These are phyloP conservation scores for Botrytis deweyae DNA, from an alignment of 2,329 filamentous ascomycete genomes.

Conservation along the genomic window DNA sequence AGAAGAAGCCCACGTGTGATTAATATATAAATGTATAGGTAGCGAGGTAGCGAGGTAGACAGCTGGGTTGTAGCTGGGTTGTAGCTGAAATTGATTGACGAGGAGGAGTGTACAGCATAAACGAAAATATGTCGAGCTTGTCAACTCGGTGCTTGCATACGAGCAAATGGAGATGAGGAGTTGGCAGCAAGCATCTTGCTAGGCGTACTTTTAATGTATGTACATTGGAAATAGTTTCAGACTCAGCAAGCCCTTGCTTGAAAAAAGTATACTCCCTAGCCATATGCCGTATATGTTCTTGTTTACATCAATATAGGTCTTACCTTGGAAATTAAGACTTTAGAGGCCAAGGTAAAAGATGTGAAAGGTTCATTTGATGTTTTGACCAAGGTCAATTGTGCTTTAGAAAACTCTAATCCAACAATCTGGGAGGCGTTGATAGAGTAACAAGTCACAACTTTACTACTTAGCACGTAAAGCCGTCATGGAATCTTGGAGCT, in stretches of 20 bases:
- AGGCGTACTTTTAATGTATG: neutral
- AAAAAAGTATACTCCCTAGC: neutral
- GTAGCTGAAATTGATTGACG: neutral
- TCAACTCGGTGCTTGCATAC: neutral
- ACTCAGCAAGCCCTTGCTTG: neutral
- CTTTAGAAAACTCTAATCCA: neutral
- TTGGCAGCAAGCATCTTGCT: neutral
- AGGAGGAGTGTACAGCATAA: neutral
- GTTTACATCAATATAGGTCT: neutral
- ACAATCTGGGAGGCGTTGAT: neutral
- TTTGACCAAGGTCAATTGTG: neutral
- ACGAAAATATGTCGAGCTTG: neutral
- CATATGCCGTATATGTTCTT: neutral
- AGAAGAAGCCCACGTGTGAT: constrained; percentile 8
- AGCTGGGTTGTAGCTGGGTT: no score
- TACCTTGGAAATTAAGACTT: neutral
- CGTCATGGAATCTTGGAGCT: neutral
- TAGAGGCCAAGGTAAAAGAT: neutral
- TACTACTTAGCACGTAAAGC: neutral
- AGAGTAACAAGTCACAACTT: neutral
- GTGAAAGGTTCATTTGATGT: neutral
- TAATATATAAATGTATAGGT: neutral
- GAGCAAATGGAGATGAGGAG: neutral
- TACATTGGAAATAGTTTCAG: neutral
- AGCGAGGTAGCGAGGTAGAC: neutral